Base-by-base conservation (phyloP, 176 grass and related monocot genomes). In the maize (Zea mays) region DNA sequence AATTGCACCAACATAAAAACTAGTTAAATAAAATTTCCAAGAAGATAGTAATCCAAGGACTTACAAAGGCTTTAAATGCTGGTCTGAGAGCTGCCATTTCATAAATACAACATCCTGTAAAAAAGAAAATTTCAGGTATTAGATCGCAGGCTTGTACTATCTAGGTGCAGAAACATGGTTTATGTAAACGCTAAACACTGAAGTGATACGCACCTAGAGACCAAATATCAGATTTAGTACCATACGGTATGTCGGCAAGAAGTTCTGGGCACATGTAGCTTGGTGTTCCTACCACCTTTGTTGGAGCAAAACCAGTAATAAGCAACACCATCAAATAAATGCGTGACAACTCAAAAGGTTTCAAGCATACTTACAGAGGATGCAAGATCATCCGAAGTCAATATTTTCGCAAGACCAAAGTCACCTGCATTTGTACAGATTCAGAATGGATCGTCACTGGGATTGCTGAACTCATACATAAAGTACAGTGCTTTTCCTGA, bases 231-330 rank as follows among this genome's bases (percentile, higher is more conserved):
- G 95, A 97, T 44, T 97, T 97, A 67, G 91, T 86, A 75, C 95
- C 95, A 88, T 97, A 97, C 49, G 95, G 95, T 92, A 94, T 94
- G 86, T 97, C 95, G 72, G 95, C 91, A 56, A 97, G 89, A 82
- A 97, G 89, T 76, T 97, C 95, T 50, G 91, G 95, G 81, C 95
- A 97, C 95, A 97, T 97, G 73, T 97, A 97, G 82, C 91, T 94
- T 45, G 95, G 95, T 42, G 95, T 97, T 68, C 91, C 91, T 48
- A 97, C 95, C 63, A 97, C 84, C 95, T 97, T 83, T 55, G 37
- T 74, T n/a, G 62, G 63, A 70, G 5, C 56, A 81, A 86, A 90
- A 61, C 81, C n/a, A 76, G 56, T 48, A 84, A 6, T 84, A 71
- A 88, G 76, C 11, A 71, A 79, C 5, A 72, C 9, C 15, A 75